Evolutionary conservation across 192 early-diverging fungal genomes (phyloP), one percentile per base, ranked within the genome.

Genomic region (Allomyces macrogynus): DNA sequence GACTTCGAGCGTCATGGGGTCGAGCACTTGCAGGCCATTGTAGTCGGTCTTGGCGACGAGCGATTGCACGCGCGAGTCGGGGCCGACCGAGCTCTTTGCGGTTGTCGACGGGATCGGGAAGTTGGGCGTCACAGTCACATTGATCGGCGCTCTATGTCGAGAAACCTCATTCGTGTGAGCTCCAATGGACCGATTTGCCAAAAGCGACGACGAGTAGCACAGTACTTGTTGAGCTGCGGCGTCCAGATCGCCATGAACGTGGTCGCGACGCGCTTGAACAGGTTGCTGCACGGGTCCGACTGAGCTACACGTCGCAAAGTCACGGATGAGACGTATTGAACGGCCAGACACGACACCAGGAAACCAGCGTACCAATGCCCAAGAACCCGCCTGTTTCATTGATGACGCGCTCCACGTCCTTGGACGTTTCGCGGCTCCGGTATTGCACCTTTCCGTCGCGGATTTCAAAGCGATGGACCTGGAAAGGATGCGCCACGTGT

Each of bases 1-100:
- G 57, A 72, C 72, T 24, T 74, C 75, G 23, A 78, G 68, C 0
- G 77, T 78, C 24, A 72, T 65, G 24, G 77, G 75, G 61, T 78
- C 74, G 18, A 78, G 32, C 26, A 67, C 63, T 65, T 76, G 71
- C 8, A 78, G 10, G 1, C 57, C 65, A 27, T 74, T 74, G 10
- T 67, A 68, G 61, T 78, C 77, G 3, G 75, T 78, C 44, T 69
- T 75, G 65, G 67, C 70, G 61, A 78, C 67, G 44, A 78, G 26
- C 43, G 70, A 74, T 1, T 65, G 62, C 32, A 40, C 32, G 7
- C 32, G 27, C 63, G 61, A 5, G 12, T 23, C 23, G 32, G 61
- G 0, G 67, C 18, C 5, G 65, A 63, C 5, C 22, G 24, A 24
- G 49, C 57, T 12, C 32, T 40, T 40, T 2, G 32, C 32, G 0